Base-by-base conservation (phyloP, 2,329 filamentous ascomycete genomes). In the Penicillium sp. region DNA sequence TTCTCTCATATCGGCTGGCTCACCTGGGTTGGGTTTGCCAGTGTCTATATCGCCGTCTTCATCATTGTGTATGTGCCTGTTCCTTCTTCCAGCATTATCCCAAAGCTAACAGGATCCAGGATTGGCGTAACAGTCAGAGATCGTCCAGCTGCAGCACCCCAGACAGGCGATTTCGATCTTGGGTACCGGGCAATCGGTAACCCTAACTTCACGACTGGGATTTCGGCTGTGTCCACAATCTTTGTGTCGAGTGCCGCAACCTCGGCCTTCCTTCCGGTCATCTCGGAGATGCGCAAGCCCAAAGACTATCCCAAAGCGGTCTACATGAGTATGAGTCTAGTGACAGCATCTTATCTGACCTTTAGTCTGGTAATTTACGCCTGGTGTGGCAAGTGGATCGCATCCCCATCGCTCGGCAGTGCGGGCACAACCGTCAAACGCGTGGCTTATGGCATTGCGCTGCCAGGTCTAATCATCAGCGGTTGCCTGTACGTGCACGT, bases 251-350 rank as follows among this genome's bases (percentile, higher is more conserved):
- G 75, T 6, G 78, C 81, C 0, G 80, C 78, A 15, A 83, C 81
- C 0, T 79, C 77, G 0, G 80, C 80, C 1, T 86, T 84, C 59
- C 67, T 86, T 1, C 81, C 81, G 4, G 80, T 86, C 50, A 85
- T 86, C 46, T 80, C 78, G 0, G 83, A 86, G 68, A 86, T 86
- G 81, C 72, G 70, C 37, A 72, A 75, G 27, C 82, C 82, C 0
- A 72, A 71, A 18, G 79, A 84, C 56, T 86, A 80, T 64, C 75
- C 75, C 52, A 84, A 83, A 63, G 77, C 82, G 0, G 71, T 85
- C 0, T 83, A 77, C 59, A 65, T 77, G 12, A 81, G 78, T 65
- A 82, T 83, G 80, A 70, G 66, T 13, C 65, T 84, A 44, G 80
- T 82, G 4, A 78, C 77, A 0, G 72, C 75, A 0, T 76, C 77